Conservation (phyloP, 2,329 filamentous ascomycete species). For the Pseudocercospora musae region DNA sequence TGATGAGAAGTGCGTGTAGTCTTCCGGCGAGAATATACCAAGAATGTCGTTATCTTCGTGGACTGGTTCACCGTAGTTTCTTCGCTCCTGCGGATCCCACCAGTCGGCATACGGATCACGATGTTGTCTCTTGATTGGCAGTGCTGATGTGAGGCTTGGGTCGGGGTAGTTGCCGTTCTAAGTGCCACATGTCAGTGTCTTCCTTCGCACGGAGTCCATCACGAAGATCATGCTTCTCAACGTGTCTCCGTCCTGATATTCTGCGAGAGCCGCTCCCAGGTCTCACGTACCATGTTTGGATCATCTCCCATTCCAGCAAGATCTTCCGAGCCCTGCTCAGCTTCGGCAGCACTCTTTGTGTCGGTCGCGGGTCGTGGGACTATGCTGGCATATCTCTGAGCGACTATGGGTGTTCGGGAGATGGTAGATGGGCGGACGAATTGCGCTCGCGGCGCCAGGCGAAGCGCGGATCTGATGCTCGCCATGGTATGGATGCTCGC, state of each 20-base stretch:
- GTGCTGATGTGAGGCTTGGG: constrained; percentile 52
- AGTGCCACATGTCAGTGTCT: constrained; percentile 3
- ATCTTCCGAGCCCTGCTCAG: constrained; percentile 31
- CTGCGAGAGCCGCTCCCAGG: neutral
- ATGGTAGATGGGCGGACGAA: constrained; percentile 23
- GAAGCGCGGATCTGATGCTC: constrained; percentile 25
- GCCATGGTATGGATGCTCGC: constrained; percentile 24
- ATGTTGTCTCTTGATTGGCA: constrained; percentile 76
- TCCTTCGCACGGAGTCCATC: neutral
- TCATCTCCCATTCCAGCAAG: constrained; percentile 25
- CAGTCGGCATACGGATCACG: constrained; percentile 90
- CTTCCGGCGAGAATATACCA: constrained; percentile 82
- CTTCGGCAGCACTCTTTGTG: constrained; percentile 25
- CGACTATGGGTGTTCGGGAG: constrained; percentile 23
- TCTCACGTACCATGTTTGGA: constrained; percentile 31
- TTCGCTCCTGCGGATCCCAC: constrained; percentile 97
- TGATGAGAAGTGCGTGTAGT: constrained; percentile 80
- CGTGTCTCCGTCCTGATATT: neutral
- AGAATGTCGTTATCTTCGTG: constrained; percentile 96
- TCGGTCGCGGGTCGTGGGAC: constrained; percentile 21
- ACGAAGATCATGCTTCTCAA: neutral
- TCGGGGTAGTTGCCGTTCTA: constrained; percentile 85
- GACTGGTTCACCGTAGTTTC: constrained; percentile 93
- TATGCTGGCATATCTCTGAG: constrained; percentile 26
- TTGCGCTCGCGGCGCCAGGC: constrained; percentile 31